A percentile compares a stretch with the other conserved stretches of the same genome.
Evolutionary conservation across 2,329 filamentous ascomycete genomes (phyloP).

Genomic region (Xylariaceae sp.): DNA sequence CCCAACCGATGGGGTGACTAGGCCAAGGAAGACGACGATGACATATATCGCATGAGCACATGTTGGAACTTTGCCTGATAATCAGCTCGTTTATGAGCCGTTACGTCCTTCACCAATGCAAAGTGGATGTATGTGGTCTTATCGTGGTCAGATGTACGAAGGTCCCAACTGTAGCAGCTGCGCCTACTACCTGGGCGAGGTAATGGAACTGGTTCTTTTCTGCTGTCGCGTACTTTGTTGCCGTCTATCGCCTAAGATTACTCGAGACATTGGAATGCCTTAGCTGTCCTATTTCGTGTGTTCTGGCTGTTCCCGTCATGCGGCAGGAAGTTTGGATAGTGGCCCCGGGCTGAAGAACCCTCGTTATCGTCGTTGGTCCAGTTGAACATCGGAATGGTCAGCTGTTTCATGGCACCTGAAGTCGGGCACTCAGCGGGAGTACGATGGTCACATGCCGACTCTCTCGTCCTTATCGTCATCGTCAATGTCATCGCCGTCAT

Average conservation of each 20-base stretch:
- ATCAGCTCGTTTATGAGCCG: neutral
- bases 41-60: neutral
- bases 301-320: neutral
- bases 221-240: too few species aligned
- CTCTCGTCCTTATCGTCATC: neutral
- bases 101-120: neutral
- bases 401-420: slow-evolving; percentile 2
- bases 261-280: too few species aligned
- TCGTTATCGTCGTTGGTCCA: too few species aligned
- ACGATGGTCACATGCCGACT: neutral
- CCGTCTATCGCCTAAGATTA: too few species aligned
- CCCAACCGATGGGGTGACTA: neutral
- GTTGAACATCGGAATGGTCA: slow-evolving; percentile 8
- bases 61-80: neutral
- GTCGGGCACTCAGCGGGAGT: neutral
- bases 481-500: neutral
- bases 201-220: too few species aligned
- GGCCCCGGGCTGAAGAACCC: too few species aligned
- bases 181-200: too few species aligned
- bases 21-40: neutral
- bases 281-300: too few species aligned
- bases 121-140: neutral
- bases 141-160: neutral
- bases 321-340: neutral
- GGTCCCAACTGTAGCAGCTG: too few species aligned